Conservation (phyloP, 768 basidiomycete genomes). For the Naganishia vishniacii region DNA sequence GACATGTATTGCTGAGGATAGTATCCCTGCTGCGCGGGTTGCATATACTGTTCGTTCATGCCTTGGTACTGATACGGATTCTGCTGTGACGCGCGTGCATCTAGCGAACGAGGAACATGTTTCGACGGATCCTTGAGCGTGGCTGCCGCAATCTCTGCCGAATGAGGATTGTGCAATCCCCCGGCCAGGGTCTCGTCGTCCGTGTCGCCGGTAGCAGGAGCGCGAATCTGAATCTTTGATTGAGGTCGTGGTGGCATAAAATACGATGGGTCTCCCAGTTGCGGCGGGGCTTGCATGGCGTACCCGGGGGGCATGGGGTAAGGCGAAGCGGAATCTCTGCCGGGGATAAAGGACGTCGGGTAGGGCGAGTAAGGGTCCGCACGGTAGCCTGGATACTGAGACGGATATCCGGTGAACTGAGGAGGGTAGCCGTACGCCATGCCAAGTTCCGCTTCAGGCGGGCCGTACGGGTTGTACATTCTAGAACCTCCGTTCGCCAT, state of each 20-base stretch:
- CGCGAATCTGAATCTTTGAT: slow-evolving; percentile 26
- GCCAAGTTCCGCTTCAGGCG: not conserved
- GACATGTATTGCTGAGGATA: slow-evolving; percentile 21
- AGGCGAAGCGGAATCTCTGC: slow-evolving; percentile 19
- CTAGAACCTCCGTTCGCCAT: not conserved
- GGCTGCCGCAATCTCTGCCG: not conserved
- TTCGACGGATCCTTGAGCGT: slow-evolving; percentile 18
- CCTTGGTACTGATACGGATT: slow-evolving; percentile 20
- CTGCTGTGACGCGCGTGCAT: slow-evolving; percentile 3
- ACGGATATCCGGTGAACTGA: not conserved
- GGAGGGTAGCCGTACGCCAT: slow-evolving; percentile 5
- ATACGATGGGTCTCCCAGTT: slow-evolving; percentile 20
- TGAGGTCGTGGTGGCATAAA: slow-evolving; percentile 28
- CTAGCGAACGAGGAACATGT: slow-evolving; percentile 5
- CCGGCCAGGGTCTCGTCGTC: not conserved
- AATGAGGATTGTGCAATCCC: slow-evolving; percentile 2
- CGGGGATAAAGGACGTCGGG: not conserved
- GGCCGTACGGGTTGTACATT: slow-evolving; percentile 16
- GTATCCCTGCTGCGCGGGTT: slow-evolving; percentile 13
- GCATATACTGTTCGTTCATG: slow-evolving; percentile 19
- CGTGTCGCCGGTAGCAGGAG: slow-evolving; percentile 17
- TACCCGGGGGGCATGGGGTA: slow-evolving; percentile 6
- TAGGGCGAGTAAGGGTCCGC: slow-evolving; percentile 10
- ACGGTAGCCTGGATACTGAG: slow-evolving; percentile 16
- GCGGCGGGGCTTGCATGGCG: slow-evolving; percentile 6